Evolutionary conservation across 2,329 filamentous ascomycete genomes (phyloP), one percentile per base, ranked within the genome.

Genomic region (Cercospora zeina): DNA sequence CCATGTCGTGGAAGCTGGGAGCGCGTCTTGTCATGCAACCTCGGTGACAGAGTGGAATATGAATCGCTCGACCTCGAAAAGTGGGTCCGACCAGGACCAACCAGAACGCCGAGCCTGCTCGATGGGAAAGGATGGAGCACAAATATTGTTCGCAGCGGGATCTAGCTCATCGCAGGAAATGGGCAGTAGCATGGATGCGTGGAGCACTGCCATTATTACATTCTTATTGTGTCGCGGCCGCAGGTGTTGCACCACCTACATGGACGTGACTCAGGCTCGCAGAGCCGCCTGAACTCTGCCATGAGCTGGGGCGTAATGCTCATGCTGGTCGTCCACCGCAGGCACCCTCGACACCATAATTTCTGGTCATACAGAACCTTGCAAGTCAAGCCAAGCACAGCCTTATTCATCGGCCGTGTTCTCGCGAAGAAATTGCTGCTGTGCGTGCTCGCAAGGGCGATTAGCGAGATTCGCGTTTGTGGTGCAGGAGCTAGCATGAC

Each of bases 21-120:
- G 33, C 24, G 39, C 33, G 11, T 59, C 39, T 24, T 47, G 30
- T 51, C 45, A 59, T 50, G 42, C 56, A 34, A 39, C 56, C 56
- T 47, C 49, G 56, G 56, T 31, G 30, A 27, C n/a, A 51, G 13
- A 33, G n/a, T 34, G 45, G 16, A 19, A 34, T 51, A 34, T 58
- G 56, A 59, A 31, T 59, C 56, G 31, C 49, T 51, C 49, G n/a
- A 31, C 14, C 27, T 51, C 27, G 49, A 51, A 51, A 51, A 51
- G 49, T 34, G 49, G 49, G 49, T 21, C 49, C 49, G 49, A 33
- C 49, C 49, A 34, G 31, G 24, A 6, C 49, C 1, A 51, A 6
- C 49, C 1, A 51, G 49, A 33, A 24, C 49, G 30, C 49, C 49
- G 31, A 51, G 27, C 31, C 49, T 24, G 27, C 13, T 47, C 21